phyloP scores from a whole-genome alignment of 306 rosid species.

The Corylus americana region DNA sequence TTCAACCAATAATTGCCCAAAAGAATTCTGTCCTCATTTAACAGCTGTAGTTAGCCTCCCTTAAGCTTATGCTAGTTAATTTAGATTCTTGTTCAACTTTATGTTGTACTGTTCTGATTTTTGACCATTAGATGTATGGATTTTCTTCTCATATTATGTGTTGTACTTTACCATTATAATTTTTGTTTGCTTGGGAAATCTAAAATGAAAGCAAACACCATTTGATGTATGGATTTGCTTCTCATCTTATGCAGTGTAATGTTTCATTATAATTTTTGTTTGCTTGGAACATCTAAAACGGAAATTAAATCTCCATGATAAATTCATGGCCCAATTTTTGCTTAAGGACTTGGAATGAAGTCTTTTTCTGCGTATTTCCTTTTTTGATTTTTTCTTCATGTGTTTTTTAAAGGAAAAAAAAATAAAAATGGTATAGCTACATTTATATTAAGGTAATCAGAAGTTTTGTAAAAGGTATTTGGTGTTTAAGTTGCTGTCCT shows the following conservation, averaged over 20 bases:
- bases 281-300: not conserved
- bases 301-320: not conserved
- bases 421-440: not conserved
- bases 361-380: not conserved
- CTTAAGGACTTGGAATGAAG: constrained; percentile 7
- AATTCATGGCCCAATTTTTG: constrained; percentile 1
- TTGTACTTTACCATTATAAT: constrained; percentile 8
- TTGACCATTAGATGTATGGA: constrained; percentile 21
- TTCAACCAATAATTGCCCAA: constrained; percentile 32
- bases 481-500: not conserved
- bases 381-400: not conserved
- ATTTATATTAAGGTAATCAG: not conserved
- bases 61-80: constrained; percentile 23
- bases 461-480: not conserved
- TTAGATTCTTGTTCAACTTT: constrained; percentile 28
- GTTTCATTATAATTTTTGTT: not conserved
- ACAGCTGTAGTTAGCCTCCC: constrained; percentile 40
- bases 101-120: constrained; percentile 31
- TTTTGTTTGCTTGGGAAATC: not conserved
- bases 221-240: constrained; percentile 1
- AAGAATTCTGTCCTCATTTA: constrained; percentile 21
- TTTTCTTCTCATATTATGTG: constrained; percentile 11
- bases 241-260: not conserved
- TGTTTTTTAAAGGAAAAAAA: not conserved
- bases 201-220: not conserved